phyloP scores from a whole-genome alignment of 2,329 filamentous ascomycete genomes.

The Bipolaris bicolor region DNA sequence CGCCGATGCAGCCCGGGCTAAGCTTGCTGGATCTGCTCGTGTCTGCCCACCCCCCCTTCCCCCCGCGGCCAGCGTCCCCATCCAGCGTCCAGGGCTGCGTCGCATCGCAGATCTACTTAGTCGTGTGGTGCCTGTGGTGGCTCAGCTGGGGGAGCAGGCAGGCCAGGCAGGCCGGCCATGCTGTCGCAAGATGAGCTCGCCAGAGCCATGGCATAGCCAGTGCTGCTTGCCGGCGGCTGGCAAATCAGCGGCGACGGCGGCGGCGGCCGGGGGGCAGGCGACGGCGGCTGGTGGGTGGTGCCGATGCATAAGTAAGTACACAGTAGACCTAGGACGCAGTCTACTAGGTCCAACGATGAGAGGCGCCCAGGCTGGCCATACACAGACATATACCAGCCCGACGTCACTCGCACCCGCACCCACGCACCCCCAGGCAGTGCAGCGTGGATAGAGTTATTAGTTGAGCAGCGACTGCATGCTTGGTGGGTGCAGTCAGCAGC shows the following conservation, averaged over 20 bases:
- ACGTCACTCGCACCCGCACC: not conserved
- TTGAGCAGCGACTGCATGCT: not conserved
- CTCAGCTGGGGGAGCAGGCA: not conserved
- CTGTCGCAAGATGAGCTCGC: not conserved
- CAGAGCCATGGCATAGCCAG: not conserved
- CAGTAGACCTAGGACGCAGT: no score
- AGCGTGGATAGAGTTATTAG: no score
- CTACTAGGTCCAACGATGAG: not conserved
- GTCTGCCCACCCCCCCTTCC: no score
- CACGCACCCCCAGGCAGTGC: no score
- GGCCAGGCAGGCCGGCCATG: not conserved
- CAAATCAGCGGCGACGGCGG: conserved; percentile 1
- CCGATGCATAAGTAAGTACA: not conserved
- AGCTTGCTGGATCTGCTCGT: conserved; percentile 4
- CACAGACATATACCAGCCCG: not conserved
- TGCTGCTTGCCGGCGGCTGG: conserved; percentile 1
- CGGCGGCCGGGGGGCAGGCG: not conserved
- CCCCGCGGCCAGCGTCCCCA: not conserved
- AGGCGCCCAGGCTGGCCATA: not conserved
- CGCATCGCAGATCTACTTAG: conserved; percentile 21
- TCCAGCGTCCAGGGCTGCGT: conserved; percentile 7
- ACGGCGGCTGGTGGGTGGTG: not conserved
- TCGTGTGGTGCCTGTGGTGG: conserved; percentile 7
- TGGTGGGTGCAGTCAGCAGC: not conserved
- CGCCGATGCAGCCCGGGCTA: conserved; percentile 8